Percentiles rank a stretch among this genome's conserved stretches.
Evolutionary conservation across 495 filamentous ascomycete species (phyloP).

Genomic region (Tetracladium setigerum): DNA sequence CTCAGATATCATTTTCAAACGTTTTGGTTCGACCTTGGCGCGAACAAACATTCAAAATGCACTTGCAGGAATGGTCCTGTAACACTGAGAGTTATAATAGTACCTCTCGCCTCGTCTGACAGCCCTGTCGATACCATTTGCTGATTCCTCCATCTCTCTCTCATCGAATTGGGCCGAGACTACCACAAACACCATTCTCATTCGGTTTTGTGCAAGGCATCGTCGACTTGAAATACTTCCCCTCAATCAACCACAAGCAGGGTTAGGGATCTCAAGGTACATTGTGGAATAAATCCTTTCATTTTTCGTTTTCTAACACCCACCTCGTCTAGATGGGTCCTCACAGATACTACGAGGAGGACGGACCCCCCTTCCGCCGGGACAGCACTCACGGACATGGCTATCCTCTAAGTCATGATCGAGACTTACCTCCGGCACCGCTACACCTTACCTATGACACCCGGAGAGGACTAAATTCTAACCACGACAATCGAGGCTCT

Average conservation of each 20-base stretch:
- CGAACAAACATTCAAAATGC: too few species aligned
- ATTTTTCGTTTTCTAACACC: too few species aligned
- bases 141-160: not conserved
- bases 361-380: constrained; percentile 6
- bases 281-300: too few species aligned
- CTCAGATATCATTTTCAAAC: too few species aligned
- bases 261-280: too few species aligned
- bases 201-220: too few species aligned
- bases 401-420: constrained; percentile 16
- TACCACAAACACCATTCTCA: not conserved
- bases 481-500: constrained; percentile 8
- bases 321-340: constrained; percentile 5
- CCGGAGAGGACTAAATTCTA: constrained; percentile 3
- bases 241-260: too few species aligned
- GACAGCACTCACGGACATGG: constrained; percentile 9
- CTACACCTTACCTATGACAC: constrained; percentile 1
- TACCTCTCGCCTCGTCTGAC: constrained; percentile 1
- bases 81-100: constrained; percentile 7
- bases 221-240: too few species aligned
- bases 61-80: not conserved
- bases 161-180: not conserved
- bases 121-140: not conserved
- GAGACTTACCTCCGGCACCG: constrained; percentile 10
- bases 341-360: constrained; percentile 7
- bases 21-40: too few species aligned